Base-by-base conservation (phyloP, 768 basidiomycete genomes). In the Lactifluus rugatus region DNA sequence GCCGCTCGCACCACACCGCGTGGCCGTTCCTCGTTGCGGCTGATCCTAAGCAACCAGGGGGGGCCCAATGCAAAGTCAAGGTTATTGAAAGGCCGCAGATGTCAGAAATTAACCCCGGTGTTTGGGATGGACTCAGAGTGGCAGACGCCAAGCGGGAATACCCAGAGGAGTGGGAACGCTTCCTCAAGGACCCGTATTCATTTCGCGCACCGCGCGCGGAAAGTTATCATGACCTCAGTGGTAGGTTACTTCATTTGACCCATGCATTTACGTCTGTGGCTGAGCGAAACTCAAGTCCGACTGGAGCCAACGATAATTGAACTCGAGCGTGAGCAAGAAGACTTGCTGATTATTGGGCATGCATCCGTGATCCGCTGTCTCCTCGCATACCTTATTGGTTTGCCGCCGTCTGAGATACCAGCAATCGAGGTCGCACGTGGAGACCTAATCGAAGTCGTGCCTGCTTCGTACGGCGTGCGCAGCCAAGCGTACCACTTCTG, bases 291-390 rank as follows among this genome's bases (percentile, higher is more conserved):
- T 34, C 36, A 42, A 94, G 93, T 96, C 54, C 91, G 94, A 42
- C 74, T 97, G n/a, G 94, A 97, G 68, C 91, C 92, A 0, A 80
- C 87, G 31, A 79, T 98, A 32, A 84, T 97, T 68, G 96, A 99
- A 70, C 77, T 98, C 17, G 96, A 98, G 72, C 81, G 94, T 53
- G 88, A 93, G 70, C 84, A 88, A 66, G 92, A 96, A 66, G 96
- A 98, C 72, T 75, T 99, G 5, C 77, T 99, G 39, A 97, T 99
- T 71, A 91, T 98, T 64, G 94, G 93, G 1, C 94, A 97, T 69
- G 92, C 94, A 16, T 95, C 93, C 41, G 96, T 98, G 68, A 96
- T 98, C 66, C 85, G 96, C 17, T 99, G 96, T 73, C 77, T 99
- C 57, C 81, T 97, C 46, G 87, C 93, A 2, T 93, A 93, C 70